These are phyloP conservation scores for Cladophialophora immunda DNA, from an alignment of 2,329 filamentous ascomycete genomes.

Conservation along the genomic window DNA sequence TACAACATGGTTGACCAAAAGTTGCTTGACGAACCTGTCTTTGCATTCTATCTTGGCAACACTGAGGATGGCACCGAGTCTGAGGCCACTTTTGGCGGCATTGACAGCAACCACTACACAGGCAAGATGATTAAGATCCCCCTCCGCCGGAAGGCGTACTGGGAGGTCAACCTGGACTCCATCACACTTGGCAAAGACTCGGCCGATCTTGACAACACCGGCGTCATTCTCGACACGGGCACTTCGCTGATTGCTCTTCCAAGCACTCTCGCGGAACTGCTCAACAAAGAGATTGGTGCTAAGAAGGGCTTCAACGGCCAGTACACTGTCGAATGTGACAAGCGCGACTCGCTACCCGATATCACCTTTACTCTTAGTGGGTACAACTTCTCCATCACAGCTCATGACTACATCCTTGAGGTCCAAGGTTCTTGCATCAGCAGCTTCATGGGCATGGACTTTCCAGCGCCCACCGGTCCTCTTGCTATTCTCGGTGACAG, in stretches of 20 bases:
- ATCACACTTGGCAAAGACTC: slow-evolving; percentile 87
- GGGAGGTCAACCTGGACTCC: slow-evolving; percentile 96
- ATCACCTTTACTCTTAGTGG: slow-evolving; percentile 90
- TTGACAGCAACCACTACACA: slow-evolving; percentile 81
- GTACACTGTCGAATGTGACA: slow-evolving; percentile 90
- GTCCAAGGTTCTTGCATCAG: slow-evolving; percentile 96
- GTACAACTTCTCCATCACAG: slow-evolving; percentile 88
- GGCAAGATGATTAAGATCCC: slow-evolving; percentile 94
- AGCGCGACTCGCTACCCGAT: slow-evolving; percentile 84
- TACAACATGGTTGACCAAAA: slow-evolving; percentile 94
- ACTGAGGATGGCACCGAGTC: slow-evolving; percentile 76
- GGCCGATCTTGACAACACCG: slow-evolving; percentile 91
- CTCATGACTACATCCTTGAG: slow-evolving; percentile 95
- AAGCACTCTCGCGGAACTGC: slow-evolving; percentile 86
- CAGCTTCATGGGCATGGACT: slow-evolving; percentile 96
- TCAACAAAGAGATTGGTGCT: slow-evolving; percentile 96
- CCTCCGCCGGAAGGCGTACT: slow-evolving; percentile 97
- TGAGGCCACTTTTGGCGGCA: slow-evolving; percentile 87
- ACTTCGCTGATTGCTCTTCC: slow-evolving; percentile 97
- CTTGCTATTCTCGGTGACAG: slow-evolving; percentile 92
- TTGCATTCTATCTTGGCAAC: slow-evolving; percentile 93
- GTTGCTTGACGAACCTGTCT: slow-evolving; percentile 89
- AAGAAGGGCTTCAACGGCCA: slow-evolving; percentile 98
- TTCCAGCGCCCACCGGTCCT: slow-evolving; percentile 84
- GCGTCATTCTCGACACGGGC: slow-evolving; percentile 96